Evolutionary conservation across 345 rosid genomes (phyloP), one percentile per base, ranked within the genome.

Genomic region (Eucalyptus guilfoylei): DNA sequence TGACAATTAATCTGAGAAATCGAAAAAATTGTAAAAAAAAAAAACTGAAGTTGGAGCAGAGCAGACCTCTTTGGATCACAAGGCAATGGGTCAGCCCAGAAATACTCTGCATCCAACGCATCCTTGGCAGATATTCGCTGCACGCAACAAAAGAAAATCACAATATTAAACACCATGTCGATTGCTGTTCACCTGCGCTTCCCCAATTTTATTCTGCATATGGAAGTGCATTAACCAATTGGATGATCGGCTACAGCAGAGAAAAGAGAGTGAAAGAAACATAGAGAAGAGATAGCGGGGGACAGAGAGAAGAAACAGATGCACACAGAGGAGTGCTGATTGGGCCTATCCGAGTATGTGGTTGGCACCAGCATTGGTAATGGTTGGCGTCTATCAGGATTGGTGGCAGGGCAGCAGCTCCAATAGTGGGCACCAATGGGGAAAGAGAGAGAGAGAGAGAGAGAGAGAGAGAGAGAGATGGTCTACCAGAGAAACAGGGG

Each of bases 61-160:
- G 9, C 86, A 89, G 69, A 90, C 99, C 97, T 96, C 91, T 95
- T 97, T 42, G 99, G 99, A 88, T 97, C 98, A 89, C 99, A 97
- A 11, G 99, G 99, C 58, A 96, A 93, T 3, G 99, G 99, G 67
- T 97, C 99, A 80, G 96, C 91, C 99, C 99, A 97, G 94, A 97
- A 96, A 92, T 97, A 97, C 93, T 97, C 99, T 2, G 99, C 99
- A 91, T 96, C 99, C 60, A 97, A 96, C 44, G 99, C 97, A 94
- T 97, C 99, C 94, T 95, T 97, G 50, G 99, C 99, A 42, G 94
- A 92, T 94, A 97, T 95, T 93, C 99, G 95, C 99, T 97, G 92
- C 88, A 90, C 40, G 69, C 58, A 62, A 42, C 44, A 58, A 54
- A 88, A 52, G 42, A 89, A n/a, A 62, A 89, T 21, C 28, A 52